Percentiles rank a stretch among this genome's conserved stretches.
These are phyloP conservation scores for Leccinum griseonigrum DNA, from an alignment of 1,284 basidiomycete genomes.

Conservation along the genomic window DNA sequence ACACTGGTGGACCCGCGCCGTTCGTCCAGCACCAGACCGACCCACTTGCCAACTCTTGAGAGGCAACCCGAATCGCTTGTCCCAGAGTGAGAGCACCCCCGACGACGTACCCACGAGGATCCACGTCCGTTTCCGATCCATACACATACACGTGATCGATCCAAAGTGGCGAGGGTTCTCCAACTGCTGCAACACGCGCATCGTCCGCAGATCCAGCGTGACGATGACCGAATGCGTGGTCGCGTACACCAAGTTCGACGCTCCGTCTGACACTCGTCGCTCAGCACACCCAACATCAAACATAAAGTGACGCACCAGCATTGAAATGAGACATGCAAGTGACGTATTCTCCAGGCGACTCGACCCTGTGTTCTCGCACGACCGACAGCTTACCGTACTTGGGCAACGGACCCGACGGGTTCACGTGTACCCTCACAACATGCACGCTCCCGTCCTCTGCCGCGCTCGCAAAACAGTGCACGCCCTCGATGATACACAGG, in stretches of 20 bases:
- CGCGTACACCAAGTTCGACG: constrained; percentile 79
- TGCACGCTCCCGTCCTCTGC: constrained; percentile 85
- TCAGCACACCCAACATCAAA: constrained; percentile 5
- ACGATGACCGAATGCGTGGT: constrained; percentile 80
- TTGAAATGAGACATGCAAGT: constrained; percentile 77
- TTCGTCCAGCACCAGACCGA: constrained; percentile 48
- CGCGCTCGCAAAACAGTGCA: constrained; percentile 88
- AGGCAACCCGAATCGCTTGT: constrained; percentile 89
- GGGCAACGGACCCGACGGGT: constrained; percentile 55
- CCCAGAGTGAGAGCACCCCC: constrained; percentile 88
- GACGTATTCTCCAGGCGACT: constrained; percentile 70
- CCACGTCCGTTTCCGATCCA: constrained; percentile 85
- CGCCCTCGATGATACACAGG: constrained; percentile 78
- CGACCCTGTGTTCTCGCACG: constrained; percentile 71
- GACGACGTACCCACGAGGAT: constrained; percentile 82
- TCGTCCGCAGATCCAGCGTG: constrained; percentile 84
- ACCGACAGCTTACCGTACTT: constrained; percentile 81
- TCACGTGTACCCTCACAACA: constrained; percentile 77
- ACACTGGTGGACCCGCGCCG: constrained; percentile 66
- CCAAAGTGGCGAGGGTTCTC: constrained; percentile 86
- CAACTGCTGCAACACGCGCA: constrained; percentile 75
- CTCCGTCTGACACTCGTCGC: constrained; percentile 43
- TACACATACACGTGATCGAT: constrained; percentile 80
- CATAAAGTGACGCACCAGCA: constrained; percentile 48
- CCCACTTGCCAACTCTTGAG: constrained; percentile 85